Base-by-base conservation (phyloP, 306 rosid species). In the Glycine tomentella region DNA sequence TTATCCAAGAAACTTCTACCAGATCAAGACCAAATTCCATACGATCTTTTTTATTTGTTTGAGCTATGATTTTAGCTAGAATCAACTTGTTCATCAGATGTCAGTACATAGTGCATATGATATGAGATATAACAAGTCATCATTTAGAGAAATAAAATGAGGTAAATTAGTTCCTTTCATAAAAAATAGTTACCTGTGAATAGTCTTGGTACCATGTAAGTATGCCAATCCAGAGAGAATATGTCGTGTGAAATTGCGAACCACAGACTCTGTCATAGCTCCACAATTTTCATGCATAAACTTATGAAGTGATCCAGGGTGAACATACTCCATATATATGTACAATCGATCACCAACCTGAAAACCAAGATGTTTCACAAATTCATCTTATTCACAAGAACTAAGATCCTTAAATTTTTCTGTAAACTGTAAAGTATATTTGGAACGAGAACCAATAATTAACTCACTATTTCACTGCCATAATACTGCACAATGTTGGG, bases 281-380 rank as follows among this genome's bases (percentile, higher is more conserved):
- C 93, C 94, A 74, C 86, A 80, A 77, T 82, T 90, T 42, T 91
- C 98, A 20, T 84, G 92, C 71, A 92, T 90, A 82, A 87, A 94
- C 84, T 91, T 94, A 63, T 86, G 83, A 50, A 94, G 87, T 1
- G 98, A 94, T 74, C 98, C 98, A 33, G 98, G 98, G 83, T 90
- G 78, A 67, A 94, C 90, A 70, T 90, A 94, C 83, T 94, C 98
- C 91, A 94, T 87, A 88, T 92, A 94, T 85, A 94, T 94, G 88
- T 84, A 94, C 78, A 92, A 89, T 73, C 69, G 89, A 85, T 91
- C 93, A 13, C 85, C 97, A 80, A 89, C 76, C 98, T 94, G 89
- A 78, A 82, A 72, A 84, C 51, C 66, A 48, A 77, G 62, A 78
- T 14, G 15, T 62, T 16, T 61, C 15, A 72, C 72, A 68, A 49